A percentile compares a stretch with the other conserved stretches of the same genome.
Conservation (phyloP, 2,329 filamentous ascomycete species). For the Penicillium sclerotiorum region DNA sequence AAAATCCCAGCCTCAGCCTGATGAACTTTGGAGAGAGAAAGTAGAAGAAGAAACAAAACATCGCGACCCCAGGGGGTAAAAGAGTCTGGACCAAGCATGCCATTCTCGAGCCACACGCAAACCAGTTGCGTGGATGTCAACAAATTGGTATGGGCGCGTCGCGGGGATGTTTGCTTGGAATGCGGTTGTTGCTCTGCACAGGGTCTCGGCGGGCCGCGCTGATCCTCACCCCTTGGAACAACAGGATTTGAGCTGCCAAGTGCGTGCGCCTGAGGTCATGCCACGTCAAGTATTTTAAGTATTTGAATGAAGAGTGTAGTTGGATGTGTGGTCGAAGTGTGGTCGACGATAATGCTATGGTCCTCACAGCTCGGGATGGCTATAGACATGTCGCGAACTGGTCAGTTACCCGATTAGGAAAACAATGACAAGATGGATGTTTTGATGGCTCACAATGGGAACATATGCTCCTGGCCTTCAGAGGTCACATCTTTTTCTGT, state of each 20-base stretch:
- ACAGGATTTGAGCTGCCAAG: background rate
- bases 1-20: slow-evolving; percentile 12
- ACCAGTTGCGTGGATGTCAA: background rate
- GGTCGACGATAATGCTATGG: too few relatives aligned
- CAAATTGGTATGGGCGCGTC: background rate
- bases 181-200: slow-evolving; percentile 1
- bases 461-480: too few relatives aligned
- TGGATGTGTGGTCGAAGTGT: too few relatives aligned
- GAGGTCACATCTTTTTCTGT: too few relatives aligned
- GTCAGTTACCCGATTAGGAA: background rate
- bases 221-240: slow-evolving; percentile 1
- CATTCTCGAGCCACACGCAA: background rate
- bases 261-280: background rate
- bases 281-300: too few relatives aligned
- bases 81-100: background rate
- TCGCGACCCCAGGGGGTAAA: slow-evolving; percentile 4
- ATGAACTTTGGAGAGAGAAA: background rate
- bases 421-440: background rate
- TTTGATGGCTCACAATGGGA: too few relatives aligned
- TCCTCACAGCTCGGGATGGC: too few relatives aligned
- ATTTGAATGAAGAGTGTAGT: too few relatives aligned
- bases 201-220: background rate
- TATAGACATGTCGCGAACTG: too few relatives aligned
- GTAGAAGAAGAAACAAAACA: background rate
- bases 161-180: slow-evolving; percentile 3